These are phyloP conservation scores for Coix lacrymajobi DNA, from an alignment of 176 grass and related monocot species.

Conservation along the genomic window DNA sequence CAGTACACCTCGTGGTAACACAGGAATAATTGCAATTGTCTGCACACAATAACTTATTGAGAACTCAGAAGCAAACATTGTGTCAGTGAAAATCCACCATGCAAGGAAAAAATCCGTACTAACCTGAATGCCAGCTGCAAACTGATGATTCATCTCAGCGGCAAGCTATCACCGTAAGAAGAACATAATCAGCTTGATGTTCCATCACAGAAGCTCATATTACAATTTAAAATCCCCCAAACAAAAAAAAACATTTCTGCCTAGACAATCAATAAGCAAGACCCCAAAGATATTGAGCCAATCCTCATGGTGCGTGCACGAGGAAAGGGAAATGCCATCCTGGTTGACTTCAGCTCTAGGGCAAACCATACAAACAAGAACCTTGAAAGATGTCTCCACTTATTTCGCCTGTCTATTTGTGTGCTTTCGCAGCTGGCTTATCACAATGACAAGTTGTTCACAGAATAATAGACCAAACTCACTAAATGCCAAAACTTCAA, in stretches of 20 bases:
- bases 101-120: not conserved
- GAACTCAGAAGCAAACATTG: not conserved
- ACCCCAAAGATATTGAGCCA: not conserved
- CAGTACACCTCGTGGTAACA: slow-evolving; percentile 71
- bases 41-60: slow-evolving; percentile 43
- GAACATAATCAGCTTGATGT: slow-evolving; percentile 18
- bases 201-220: not conserved
- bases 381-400: not conserved
- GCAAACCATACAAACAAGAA: slow-evolving; percentile 10
- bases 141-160: slow-evolving; percentile 61
- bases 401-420: slow-evolving; percentile 13
- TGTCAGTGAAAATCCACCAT: slow-evolving; percentile 9
- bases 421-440: slow-evolving; percentile 37
- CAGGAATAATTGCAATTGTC: slow-evolving; percentile 77
- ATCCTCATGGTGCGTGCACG: not conserved
- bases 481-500: slow-evolving; percentile 39
- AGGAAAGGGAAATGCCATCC: not conserved
- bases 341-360: not conserved
- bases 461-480: slow-evolving; percentile 33
- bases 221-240: not conserved
- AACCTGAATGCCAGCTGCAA: slow-evolving; percentile 64
- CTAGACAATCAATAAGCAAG: slow-evolving; percentile 1
- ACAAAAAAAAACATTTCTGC: slow-evolving; percentile 6
- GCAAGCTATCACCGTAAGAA: slow-evolving; percentile 35
- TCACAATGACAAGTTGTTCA: slow-evolving; percentile 28